Conservation (phyloP, 2,329 filamentous ascomycete species). For the Talaromyces sp. region DNA sequence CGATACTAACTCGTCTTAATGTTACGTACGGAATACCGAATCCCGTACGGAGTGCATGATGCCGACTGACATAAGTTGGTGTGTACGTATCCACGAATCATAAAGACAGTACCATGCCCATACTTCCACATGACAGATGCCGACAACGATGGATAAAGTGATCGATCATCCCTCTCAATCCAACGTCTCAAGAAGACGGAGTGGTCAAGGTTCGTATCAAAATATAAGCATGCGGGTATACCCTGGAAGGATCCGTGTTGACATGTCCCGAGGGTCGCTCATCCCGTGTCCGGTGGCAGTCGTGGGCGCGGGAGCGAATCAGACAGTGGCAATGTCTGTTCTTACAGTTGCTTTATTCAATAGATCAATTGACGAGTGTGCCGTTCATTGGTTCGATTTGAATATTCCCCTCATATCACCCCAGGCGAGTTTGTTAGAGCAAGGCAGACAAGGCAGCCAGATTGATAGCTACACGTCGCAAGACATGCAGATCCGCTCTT, state of each 20-base stretch:
- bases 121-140: not conserved
- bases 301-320: not conserved
- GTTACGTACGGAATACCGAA: not conserved
- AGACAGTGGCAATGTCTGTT: not conserved
- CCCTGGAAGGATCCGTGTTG: conserved; percentile 1
- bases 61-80: too few species aligned
- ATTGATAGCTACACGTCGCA: not conserved
- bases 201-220: not conserved
- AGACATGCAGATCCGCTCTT: not conserved
- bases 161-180: not conserved
- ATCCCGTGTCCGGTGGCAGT: not conserved
- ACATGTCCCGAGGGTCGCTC: not conserved
- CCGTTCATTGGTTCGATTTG: not conserved
- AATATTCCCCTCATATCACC: not conserved
- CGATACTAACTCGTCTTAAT: not conserved
- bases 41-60: conserved; percentile 3
- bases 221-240: conserved; percentile 12
- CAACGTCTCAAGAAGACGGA: not conserved
- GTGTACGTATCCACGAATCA: not conserved
- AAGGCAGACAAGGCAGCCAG: not conserved
- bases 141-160: not conserved
- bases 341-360: not conserved
- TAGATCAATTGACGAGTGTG: not conserved
- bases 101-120: not conserved
- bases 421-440: too few species aligned